Conservation (phyloP, 2,329 filamentous ascomycete genomes). For the Bipolaris cookei region DNA sequence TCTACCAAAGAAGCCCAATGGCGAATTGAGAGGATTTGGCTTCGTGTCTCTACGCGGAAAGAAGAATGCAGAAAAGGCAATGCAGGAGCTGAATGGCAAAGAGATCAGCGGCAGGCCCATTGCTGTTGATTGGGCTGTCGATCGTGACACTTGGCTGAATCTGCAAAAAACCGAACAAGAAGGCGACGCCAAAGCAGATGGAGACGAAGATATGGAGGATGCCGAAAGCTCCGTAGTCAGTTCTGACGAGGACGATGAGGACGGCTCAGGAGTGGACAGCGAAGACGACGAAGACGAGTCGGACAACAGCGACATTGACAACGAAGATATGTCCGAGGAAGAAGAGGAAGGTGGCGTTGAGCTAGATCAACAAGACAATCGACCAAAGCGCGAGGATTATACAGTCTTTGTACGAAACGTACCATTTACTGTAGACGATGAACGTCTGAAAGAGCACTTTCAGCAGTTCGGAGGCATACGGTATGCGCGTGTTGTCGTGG, state of each 20-base stretch:
- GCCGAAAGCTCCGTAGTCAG: slow-evolving; percentile 47
- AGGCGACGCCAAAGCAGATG: slow-evolving; percentile 48
- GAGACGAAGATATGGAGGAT: slow-evolving; percentile 48
- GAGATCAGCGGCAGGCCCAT: slow-evolving; percentile 84
- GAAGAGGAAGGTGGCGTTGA: slow-evolving; percentile 51
- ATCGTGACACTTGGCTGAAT: slow-evolving; percentile 83
- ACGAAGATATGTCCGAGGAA: slow-evolving; percentile 41
- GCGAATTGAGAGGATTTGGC: slow-evolving; percentile 81
- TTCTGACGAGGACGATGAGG: slow-evolving; percentile 49
- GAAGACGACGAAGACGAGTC: slow-evolving; percentile 41
- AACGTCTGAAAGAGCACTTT: slow-evolving; percentile 84
- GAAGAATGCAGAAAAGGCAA: slow-evolving; percentile 89
- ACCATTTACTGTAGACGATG: slow-evolving; percentile 85
- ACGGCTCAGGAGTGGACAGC: slow-evolving; percentile 33
- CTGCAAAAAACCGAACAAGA: slow-evolving; percentile 53
- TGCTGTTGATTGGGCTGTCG: slow-evolving; percentile 96
- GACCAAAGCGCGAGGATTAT: slow-evolving; percentile 66
- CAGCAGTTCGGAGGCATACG: slow-evolving; percentile 83
- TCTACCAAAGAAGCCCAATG: slow-evolving; percentile 75
- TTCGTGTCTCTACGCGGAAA: slow-evolving; percentile 87
- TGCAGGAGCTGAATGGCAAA: slow-evolving; percentile 86
- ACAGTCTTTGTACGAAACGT: slow-evolving; percentile 94
- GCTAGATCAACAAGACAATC: slow-evolving; percentile 34
- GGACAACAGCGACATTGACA: slow-evolving; percentile 53
- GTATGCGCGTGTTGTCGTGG: slow-evolving; percentile 90